phyloP scores from a whole-genome alignment of 2,329 filamentous ascomycete genomes.

The Balansia obtecta region DNA sequence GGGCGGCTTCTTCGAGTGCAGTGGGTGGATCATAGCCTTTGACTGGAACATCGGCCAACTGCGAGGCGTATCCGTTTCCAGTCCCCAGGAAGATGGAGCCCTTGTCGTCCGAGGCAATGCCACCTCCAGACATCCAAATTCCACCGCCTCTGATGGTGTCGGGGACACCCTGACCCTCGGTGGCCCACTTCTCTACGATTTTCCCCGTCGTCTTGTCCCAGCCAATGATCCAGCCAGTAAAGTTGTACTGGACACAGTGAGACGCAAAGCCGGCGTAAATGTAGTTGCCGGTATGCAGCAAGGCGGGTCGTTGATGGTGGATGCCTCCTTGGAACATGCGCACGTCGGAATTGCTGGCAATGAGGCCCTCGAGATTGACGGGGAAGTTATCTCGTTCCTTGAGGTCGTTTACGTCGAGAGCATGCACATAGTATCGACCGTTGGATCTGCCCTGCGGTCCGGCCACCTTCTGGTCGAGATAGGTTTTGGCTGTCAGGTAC shows the following conservation, averaged over 20 bases:
- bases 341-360: slow-evolving; percentile 31
- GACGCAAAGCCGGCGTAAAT: slow-evolving; percentile 42
- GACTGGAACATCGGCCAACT: slow-evolving; percentile 24
- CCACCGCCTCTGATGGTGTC: slow-evolving; percentile 27
- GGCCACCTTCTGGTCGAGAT: slow-evolving; percentile 19
- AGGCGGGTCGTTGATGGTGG: slow-evolving; percentile 36
- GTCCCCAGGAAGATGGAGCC: slow-evolving; percentile 27
- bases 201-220: slow-evolving; percentile 29
- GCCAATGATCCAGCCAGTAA: slow-evolving; percentile 39
- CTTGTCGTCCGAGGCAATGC: slow-evolving; percentile 25
- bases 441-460: slow-evolving; percentile 20
- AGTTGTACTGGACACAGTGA: slow-evolving; percentile 44
- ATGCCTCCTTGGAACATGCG: slow-evolving; percentile 41
- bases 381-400: slow-evolving; percentile 30
- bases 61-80: slow-evolving; percentile 29
- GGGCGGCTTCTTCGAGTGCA: slow-evolving; percentile 31
- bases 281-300: slow-evolving; percentile 31
- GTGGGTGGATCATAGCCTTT: slow-evolving; percentile 25
- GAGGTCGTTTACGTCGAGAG: slow-evolving; percentile 25
- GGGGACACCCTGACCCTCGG: slow-evolving; percentile 26
- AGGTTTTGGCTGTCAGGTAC: slow-evolving; percentile 32
- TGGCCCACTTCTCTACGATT: slow-evolving; percentile 27
- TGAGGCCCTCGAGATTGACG: slow-evolving; percentile 31
- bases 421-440: slow-evolving; percentile 25
- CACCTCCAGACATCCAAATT: slow-evolving; percentile 30